Evolutionary conservation across 805 yeast species (phyloP).

Genomic region (Lachancea waltii): DNA sequence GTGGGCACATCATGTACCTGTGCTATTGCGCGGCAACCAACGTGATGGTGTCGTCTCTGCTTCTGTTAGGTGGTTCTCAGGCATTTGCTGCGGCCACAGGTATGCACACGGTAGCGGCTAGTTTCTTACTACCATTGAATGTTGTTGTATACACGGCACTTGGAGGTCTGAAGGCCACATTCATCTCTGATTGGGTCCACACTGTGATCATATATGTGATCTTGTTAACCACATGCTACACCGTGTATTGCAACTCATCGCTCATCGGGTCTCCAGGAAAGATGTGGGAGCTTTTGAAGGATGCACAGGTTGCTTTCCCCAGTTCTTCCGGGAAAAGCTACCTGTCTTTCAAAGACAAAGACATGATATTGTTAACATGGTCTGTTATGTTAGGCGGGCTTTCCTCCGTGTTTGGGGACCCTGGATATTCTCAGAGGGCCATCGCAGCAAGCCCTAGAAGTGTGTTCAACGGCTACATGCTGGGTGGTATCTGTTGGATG

Average conservation of each 20-base stretch:
- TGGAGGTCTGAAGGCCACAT: slow-evolving; percentile 48
- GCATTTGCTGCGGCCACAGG: slow-evolving; percentile 38
- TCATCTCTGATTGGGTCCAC: slow-evolving; percentile 46
- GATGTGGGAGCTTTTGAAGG: slow-evolving; percentile 38
- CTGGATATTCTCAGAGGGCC: slow-evolving; percentile 38
- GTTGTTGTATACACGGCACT: slow-evolving; percentile 43
- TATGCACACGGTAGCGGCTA: slow-evolving; percentile 41
- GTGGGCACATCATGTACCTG: slow-evolving; percentile 33
- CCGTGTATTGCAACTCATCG: slow-evolving; percentile 33
- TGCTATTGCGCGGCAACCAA: slow-evolving; percentile 36
- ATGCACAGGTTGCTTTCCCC: slow-evolving; percentile 31
- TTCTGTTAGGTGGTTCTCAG: slow-evolving; percentile 41
- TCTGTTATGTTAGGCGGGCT: slow-evolving; percentile 31
- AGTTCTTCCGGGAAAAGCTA: slow-evolving; percentile 28
- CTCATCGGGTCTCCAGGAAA: slow-evolving; percentile 40
- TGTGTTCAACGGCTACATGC: slow-evolving; percentile 33
- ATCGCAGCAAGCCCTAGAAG: slow-evolving; percentile 36
- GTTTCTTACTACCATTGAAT: slow-evolving; percentile 40
- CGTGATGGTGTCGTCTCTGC: slow-evolving; percentile 34
- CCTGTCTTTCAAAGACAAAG: slow-evolving; percentile 30
- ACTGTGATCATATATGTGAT: slow-evolving; percentile 40
- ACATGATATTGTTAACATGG: slow-evolving; percentile 30
- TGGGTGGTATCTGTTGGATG: slow-evolving; percentile 37
- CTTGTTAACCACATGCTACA: slow-evolving; percentile 32
- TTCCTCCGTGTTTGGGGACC: slow-evolving; percentile 33